Evolutionary conservation across 139 green algal species (phyloP).

Genomic region (Marvania coccoides): DNA sequence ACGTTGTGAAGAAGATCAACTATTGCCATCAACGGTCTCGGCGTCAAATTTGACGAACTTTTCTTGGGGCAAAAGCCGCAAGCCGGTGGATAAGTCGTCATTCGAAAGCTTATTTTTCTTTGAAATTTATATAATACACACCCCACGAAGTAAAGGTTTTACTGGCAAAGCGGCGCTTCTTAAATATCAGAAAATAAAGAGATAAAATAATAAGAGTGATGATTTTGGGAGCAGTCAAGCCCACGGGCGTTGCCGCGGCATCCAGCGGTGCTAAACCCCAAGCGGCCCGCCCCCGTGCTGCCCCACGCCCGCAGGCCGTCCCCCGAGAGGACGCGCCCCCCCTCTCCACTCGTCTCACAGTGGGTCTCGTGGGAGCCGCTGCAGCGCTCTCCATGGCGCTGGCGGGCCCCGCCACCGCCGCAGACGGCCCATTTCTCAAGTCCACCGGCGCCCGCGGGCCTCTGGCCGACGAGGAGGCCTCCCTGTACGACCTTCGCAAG

Average conservation of each 20-base stretch:
- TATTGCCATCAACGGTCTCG: too few relatives aligned
- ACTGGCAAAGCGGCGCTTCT: too few relatives aligned
- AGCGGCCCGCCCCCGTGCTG: neutral
- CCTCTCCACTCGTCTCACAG: neutral
- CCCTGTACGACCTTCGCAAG: slow-evolving; percentile 49
- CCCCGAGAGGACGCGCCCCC: neutral
- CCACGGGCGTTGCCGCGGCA: too few relatives aligned
- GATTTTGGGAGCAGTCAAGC: neutral
- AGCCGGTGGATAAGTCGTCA: too few relatives aligned
- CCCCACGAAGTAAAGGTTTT: too few relatives aligned
- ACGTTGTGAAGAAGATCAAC: too few relatives aligned
- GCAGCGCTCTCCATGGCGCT: slow-evolving; percentile 10
- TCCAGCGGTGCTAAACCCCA: too few relatives aligned
- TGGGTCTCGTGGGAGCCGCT: neutral
- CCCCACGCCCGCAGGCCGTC: neutral
- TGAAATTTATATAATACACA: too few relatives aligned
- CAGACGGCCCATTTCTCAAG: slow-evolving; percentile 20
- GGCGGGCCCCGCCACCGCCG: neutral
- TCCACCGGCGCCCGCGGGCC: slow-evolving; percentile 40
- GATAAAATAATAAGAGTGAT: neutral
- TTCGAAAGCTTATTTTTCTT: too few relatives aligned
- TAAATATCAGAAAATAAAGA: too few relatives aligned
- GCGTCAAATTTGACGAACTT: too few relatives aligned
- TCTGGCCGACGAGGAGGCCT: slow-evolving; percentile 67
- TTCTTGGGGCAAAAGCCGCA: too few relatives aligned